A percentile compares a stretch with the other conserved stretches of the same genome.
Evolutionary conservation across 2,329 filamentous ascomycete genomes (phyloP).

Genomic region (Colletotrichum chlorophyti): DNA sequence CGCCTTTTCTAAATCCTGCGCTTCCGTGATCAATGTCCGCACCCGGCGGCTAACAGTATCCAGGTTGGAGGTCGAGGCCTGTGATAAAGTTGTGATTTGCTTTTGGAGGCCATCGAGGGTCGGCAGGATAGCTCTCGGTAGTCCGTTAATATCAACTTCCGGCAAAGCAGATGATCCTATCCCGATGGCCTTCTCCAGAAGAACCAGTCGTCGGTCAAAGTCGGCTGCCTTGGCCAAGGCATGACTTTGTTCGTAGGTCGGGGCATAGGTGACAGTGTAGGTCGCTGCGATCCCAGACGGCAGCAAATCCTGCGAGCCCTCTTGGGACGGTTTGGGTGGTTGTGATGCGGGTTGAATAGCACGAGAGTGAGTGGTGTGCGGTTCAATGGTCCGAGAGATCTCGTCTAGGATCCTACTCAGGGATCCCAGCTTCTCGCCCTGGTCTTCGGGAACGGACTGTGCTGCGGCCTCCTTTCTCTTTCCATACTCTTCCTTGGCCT

Average conservation of each 20-base stretch:
- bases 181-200: conserved; percentile 83
- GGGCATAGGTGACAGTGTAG: conserved; percentile 71
- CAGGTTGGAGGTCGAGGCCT: conserved; percentile 74
- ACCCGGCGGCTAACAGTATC: conserved; percentile 76
- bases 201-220: conserved; percentile 81
- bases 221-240: conserved; percentile 82
- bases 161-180: conserved; percentile 74
- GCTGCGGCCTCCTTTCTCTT: conserved; percentile 57
- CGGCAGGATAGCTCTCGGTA: conserved; percentile 77
- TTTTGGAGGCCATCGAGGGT: conserved; percentile 82
- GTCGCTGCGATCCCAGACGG: conserved; percentile 40
- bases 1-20: conserved; percentile 73
- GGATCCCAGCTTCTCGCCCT: conserved; percentile 67
- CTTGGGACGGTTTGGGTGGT: conserved; percentile 29
- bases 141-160: conserved; percentile 62
- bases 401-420: conserved; percentile 76
- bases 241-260: conserved; percentile 70
- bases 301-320: conserved; percentile 31
- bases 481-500: conserved; percentile 69
- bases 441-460: conserved; percentile 45
- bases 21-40: conserved; percentile 73
- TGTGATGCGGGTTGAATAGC: background rate
- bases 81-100: conserved; percentile 77
- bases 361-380: conserved; percentile 29
- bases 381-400: conserved; percentile 52